phyloP scores from a whole-genome alignment of 192 early-diverging fungal genomes.

The Coemansia sp. region DNA sequence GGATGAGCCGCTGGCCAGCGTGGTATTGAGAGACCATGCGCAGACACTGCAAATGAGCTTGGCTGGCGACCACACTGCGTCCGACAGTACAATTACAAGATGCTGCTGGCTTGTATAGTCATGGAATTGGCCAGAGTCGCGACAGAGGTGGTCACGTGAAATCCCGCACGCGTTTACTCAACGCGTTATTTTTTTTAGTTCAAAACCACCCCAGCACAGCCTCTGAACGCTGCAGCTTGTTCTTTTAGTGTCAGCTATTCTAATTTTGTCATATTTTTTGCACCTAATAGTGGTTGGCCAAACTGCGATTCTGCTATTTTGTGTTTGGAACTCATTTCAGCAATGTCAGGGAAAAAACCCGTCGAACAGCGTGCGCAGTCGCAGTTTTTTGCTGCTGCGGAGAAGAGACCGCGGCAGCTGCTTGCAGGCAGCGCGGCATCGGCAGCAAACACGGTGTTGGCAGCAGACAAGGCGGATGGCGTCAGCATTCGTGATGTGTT shows the following conservation, averaged over 20 bases:
- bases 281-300: background rate
- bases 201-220: background rate
- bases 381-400: conserved; percentile 44
- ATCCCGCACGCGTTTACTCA: background rate
- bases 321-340: background rate
- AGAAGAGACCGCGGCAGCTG: background rate
- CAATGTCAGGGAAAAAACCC: conserved; percentile 42
- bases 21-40: conserved; percentile 7
- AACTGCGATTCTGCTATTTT: background rate
- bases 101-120: background rate
- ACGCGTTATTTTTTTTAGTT: conserved; percentile 4
- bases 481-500: conserved; percentile 51
- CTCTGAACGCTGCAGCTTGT: background rate
- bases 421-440: background rate
- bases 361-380: conserved; percentile 43
- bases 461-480: conserved; percentile 5
- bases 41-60: background rate
- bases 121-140: background rate
- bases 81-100: background rate
- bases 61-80: background rate
- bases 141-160: background rate
- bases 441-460: background rate
- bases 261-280: background rate
- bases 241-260: background rate
- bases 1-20: conserved; percentile 31